A percentile compares a stretch with the other conserved stretches of the same genome.
Evolutionary conservation across 306 rosid species (phyloP).

Genomic region (Begonia masoniana): DNA sequence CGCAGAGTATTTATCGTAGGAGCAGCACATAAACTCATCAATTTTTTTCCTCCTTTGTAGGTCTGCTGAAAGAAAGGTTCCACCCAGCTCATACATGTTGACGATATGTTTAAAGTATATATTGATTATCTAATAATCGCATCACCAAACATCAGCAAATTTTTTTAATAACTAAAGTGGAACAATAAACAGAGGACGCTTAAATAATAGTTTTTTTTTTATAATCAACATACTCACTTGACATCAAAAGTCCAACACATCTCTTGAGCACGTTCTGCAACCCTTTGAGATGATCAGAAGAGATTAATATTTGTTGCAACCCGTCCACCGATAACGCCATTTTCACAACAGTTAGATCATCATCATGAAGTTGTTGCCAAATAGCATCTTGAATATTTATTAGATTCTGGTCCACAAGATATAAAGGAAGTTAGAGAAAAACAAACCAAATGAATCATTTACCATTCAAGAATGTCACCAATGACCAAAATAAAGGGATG

Average conservation of each 20-base stretch:
- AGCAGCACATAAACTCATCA: too few relatives aligned
- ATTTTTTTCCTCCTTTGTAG: too few relatives aligned
- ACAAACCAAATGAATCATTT: constrained; percentile 6
- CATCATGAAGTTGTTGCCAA: constrained; percentile 62
- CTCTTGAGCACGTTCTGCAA: constrained; percentile 45
- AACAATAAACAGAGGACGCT: too few relatives aligned
- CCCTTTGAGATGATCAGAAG: constrained; percentile 47
- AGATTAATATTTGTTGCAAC: constrained; percentile 33
- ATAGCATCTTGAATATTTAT: constrained; percentile 50
- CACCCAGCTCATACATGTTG: too few relatives aligned
- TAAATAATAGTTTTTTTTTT: too few relatives aligned
- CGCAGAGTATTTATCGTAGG: too few relatives aligned
- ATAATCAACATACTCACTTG: constrained; percentile 29
- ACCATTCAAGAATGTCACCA: background rate
- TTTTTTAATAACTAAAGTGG: too few relatives aligned
- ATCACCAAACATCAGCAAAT: too few relatives aligned
- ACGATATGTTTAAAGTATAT: too few relatives aligned
- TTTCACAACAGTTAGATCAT: constrained; percentile 69
- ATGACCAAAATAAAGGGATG: background rate
- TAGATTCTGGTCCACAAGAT: constrained; percentile 40
- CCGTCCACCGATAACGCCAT: constrained; percentile 56
- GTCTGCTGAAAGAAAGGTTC: too few relatives aligned
- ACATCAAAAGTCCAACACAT: constrained; percentile 35
- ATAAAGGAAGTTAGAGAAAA: constrained; percentile 8
- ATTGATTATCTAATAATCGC: too few relatives aligned